These are phyloP conservation scores for Colletotrichum sp. DNA, from an alignment of 2,329 filamentous ascomycete genomes.

Conservation along the genomic window DNA sequence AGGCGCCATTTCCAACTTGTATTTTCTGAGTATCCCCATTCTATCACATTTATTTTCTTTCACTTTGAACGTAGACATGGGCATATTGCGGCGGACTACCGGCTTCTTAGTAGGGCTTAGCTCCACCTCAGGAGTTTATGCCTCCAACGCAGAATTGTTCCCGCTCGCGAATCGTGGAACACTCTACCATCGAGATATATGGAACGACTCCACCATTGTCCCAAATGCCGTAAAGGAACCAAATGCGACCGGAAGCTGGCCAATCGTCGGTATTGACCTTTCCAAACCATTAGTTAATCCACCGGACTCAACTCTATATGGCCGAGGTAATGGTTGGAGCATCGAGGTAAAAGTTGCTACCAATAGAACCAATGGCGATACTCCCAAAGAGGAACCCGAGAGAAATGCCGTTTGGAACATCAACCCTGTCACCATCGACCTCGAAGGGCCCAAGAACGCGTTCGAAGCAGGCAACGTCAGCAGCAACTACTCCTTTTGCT, in stretches of 20 bases:
- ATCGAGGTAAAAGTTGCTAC: background rate
- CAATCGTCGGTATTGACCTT: background rate
- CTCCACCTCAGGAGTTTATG: background rate
- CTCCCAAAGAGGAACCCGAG: background rate
- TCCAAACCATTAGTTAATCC: background rate
- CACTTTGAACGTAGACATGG: background rate
- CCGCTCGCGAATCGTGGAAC: background rate
- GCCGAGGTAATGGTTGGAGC: background rate
- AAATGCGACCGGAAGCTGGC: background rate
- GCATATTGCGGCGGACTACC: background rate
- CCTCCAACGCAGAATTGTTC: background rate
- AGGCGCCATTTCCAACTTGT: accelerated
- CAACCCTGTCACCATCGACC: background rate
- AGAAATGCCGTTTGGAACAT: background rate
- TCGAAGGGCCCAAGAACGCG: background rate
- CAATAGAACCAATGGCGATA: background rate
- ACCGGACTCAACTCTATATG: background rate
- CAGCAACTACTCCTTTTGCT: background rate
- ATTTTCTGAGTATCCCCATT: background rate
- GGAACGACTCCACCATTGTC: background rate
- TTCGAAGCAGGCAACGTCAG: background rate
- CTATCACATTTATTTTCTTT: background rate
- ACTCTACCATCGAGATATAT: background rate
- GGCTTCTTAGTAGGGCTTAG: background rate
- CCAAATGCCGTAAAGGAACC: background rate